phyloP scores from a whole-genome alignment of 345 rosid species.

The Chamaenerion angustifolium region DNA sequence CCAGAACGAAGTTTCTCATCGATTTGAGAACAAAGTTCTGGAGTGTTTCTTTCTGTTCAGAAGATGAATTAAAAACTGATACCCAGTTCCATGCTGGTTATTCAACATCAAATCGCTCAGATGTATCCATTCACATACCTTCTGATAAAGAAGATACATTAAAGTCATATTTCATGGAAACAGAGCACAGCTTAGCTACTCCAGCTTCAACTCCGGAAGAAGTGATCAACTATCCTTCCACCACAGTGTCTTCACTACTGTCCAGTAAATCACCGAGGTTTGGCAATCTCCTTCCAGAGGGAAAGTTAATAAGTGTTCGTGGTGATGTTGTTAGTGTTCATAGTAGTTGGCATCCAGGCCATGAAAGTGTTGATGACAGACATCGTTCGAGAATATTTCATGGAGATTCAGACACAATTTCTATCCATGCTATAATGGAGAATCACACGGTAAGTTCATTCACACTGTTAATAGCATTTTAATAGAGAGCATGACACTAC shows the following conservation, averaged over 20 bases:
- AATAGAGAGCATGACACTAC: conserved; percentile 6
- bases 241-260: conserved; percentile 7
- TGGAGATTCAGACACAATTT: conserved; percentile 15
- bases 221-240: conserved; percentile 12
- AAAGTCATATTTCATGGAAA: conserved; percentile 22
- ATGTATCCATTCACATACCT: conserved; percentile 42
- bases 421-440: conserved; percentile 39
- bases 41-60: conserved; percentile 40
- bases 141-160: conserved; percentile 21
- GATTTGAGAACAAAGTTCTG: conserved; percentile 29
- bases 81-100: conserved; percentile 2
- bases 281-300: conserved; percentile 38
- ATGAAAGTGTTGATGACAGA: conserved; percentile 15
- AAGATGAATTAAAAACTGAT: too few species aligned
- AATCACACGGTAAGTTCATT: conserved; percentile 36
- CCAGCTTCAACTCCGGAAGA: conserved; percentile 15
- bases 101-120: conserved; percentile 25
- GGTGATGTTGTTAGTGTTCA: conserved; percentile 50
- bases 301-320: conserved; percentile 34
- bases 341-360: conserved; percentile 11
- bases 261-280: conserved; percentile 17
- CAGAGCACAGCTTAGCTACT: conserved; percentile 16
- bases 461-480: not conserved
- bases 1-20: conserved; percentile 24
- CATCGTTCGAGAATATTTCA: conserved; percentile 11